Conservation (phyloP, 1,284 basidiomycete genomes). For the Pseudozyma flocculosa region DNA sequence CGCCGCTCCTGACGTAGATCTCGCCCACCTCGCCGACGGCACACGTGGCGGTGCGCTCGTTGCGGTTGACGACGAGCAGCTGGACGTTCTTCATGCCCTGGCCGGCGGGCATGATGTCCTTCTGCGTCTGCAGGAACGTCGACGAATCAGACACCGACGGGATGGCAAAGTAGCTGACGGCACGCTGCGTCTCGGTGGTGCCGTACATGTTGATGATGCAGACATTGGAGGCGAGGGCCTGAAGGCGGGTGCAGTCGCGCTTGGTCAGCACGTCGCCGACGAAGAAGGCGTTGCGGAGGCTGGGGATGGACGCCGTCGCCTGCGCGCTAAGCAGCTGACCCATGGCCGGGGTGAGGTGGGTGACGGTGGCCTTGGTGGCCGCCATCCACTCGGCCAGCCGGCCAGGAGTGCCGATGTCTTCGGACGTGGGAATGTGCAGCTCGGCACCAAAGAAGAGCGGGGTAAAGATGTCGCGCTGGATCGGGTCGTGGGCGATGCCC, state of each 20-base stretch:
- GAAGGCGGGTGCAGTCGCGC: slow-evolving; percentile 92
- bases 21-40: slow-evolving; percentile 96
- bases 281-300: slow-evolving; percentile 89
- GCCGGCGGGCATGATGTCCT: slow-evolving; percentile 98
- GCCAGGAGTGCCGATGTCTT: slow-evolving; percentile 96
- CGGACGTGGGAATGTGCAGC: slow-evolving; percentile 92
- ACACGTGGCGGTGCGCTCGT: slow-evolving; percentile 83
- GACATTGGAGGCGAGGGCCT: slow-evolving; percentile 88
- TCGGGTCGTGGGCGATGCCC: slow-evolving; percentile 98
- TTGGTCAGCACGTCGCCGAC: slow-evolving; percentile 99
- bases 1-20: slow-evolving; percentile 96
- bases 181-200: slow-evolving; percentile 97
- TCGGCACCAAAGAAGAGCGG: slow-evolving; percentile 96
- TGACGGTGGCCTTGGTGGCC: slow-evolving; percentile 73
- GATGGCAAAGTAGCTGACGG: slow-evolving; percentile 95
- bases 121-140: slow-evolving; percentile 89
- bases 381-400: slow-evolving; percentile 99
- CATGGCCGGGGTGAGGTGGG: slow-evolving; percentile 93
- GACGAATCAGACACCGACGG: slow-evolving; percentile 80
- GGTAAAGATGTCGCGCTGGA: slow-evolving; percentile 99
- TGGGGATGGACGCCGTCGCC: slow-evolving; percentile 83
- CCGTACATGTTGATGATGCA: slow-evolving; percentile 97
- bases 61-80: slow-evolving; percentile 91
- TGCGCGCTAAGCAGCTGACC: slow-evolving; percentile 96
- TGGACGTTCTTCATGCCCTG: slow-evolving; percentile 98